Evolutionary conservation across 2,329 filamentous ascomycete genomes (phyloP).

Genomic region (Neofusicoccum laricinum): DNA sequence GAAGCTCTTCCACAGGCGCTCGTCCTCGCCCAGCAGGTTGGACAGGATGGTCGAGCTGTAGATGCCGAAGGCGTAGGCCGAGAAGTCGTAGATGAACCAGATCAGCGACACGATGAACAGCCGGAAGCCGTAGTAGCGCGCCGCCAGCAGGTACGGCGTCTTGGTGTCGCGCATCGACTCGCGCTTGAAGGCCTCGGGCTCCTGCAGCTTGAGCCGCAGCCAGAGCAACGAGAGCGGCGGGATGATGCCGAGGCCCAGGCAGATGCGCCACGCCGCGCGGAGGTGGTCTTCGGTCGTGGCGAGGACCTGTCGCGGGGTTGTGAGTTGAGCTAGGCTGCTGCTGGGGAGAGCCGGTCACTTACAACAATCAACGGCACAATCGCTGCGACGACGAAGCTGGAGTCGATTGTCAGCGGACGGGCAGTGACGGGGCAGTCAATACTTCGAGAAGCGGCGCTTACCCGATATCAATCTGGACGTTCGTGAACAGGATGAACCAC

Average conservation of each 20-base stretch:
- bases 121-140: conserved; percentile 55
- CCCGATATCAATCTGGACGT: conserved; percentile 80
- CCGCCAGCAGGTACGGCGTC: conserved; percentile 42
- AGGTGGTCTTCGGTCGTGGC: conserved; percentile 58
- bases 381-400: conserved; percentile 69
- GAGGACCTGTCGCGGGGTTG: conserved; percentile 44
- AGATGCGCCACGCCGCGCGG: conserved; percentile 76
- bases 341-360: conserved; percentile 13
- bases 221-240: conserved; percentile 56
- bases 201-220: conserved; percentile 54
- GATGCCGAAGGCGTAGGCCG: conserved; percentile 78
- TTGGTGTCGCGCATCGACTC: conserved; percentile 46
- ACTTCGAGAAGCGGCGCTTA: background rate
- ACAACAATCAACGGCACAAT: conserved; percentile 70
- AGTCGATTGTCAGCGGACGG: background rate
- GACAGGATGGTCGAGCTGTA: conserved; percentile 74
- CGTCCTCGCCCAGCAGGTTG: conserved; percentile 58
- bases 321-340: background rate
- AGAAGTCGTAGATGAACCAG: conserved; percentile 66
- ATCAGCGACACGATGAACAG: conserved; percentile 54
- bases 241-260: conserved; percentile 56
- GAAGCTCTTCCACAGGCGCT: conserved; percentile 72
- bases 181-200: conserved; percentile 53
- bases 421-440: too few relatives aligned
- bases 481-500: conserved; percentile 81